Conservation (phyloP, 768 basidiomycete genomes). For the Xanthoconium purpureum region DNA sequence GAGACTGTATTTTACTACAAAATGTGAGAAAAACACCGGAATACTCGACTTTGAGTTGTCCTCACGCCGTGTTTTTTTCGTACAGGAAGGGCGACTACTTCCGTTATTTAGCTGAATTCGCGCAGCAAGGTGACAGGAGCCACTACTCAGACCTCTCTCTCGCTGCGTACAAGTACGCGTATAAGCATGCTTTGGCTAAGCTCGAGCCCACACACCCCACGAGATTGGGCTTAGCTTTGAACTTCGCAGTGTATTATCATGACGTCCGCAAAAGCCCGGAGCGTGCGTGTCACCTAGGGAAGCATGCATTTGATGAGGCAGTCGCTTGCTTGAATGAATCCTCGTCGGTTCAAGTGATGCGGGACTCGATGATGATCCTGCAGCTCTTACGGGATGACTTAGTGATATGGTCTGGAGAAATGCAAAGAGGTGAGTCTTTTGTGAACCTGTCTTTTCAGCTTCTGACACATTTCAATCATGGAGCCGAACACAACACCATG, state of each 20-base stretch:
- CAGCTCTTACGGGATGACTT: slow-evolving; percentile 84
- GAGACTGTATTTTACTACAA: slow-evolving; percentile 89
- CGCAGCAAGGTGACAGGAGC: slow-evolving; percentile 65
- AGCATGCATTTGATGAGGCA: slow-evolving; percentile 91
- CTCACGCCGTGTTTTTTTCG: slow-evolving; percentile 4
- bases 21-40: slow-evolving; percentile 50
- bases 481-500: slow-evolving; percentile 23
- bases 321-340: slow-evolving; percentile 57
- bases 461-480: slow-evolving; percentile 15
- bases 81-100: slow-evolving; percentile 85
- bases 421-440: slow-evolving; percentile 41
- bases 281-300: slow-evolving; percentile 83
- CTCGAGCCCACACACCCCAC: slow-evolving; percentile 82
- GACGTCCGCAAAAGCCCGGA: slow-evolving; percentile 83
- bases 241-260: slow-evolving; percentile 94
- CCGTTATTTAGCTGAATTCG: slow-evolving; percentile 87
- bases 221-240: slow-evolving; percentile 81
- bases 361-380: slow-evolving; percentile 80
- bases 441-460: neutral
- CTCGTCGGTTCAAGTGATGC: slow-evolving; percentile 42
- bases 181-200: slow-evolving; percentile 74
- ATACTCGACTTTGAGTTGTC: neutral
- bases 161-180: slow-evolving; percentile 82
- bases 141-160: slow-evolving; percentile 72
- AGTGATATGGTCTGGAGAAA: slow-evolving; percentile 81